Evolutionary conservation across 2,329 filamentous ascomycete species (phyloP).

Genomic region (Aureobasidium sp.): DNA sequence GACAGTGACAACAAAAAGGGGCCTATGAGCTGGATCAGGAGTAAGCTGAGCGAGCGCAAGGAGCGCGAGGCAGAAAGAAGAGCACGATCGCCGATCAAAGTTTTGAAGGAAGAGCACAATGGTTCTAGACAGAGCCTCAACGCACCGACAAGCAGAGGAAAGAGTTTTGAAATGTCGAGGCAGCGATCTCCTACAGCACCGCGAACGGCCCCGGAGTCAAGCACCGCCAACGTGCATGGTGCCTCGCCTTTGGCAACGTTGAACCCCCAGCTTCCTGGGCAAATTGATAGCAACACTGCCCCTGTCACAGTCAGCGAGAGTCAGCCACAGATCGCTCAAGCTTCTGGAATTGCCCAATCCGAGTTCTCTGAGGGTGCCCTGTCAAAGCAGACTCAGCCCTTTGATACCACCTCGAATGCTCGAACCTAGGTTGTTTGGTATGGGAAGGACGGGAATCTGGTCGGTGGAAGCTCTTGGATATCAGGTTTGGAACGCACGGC

Average conservation of each 20-base stretch:
- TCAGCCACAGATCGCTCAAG: not conserved
- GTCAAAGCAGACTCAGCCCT: not conserved
- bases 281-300: not conserved
- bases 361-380: not conserved
- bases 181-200: not conserved
- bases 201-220: not conserved
- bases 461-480: not conserved
- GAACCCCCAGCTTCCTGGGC: not conserved
- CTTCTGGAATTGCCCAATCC: not conserved
- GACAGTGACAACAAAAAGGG: conserved; percentile 33
- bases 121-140: conserved; percentile 34
- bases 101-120: conserved; percentile 19
- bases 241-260: not conserved
- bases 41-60: conserved; percentile 53
- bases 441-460: not conserved
- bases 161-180: conserved; percentile 10
- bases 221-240: not conserved
- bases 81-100: conserved; percentile 28
- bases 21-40: conserved; percentile 55
- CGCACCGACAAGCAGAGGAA: not conserved
- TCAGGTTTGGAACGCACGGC: not conserved
- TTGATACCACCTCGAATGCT: not conserved
- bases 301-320: not conserved
- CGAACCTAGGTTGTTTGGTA: conserved; percentile 6
- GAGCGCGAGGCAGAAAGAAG: conserved; percentile 44